phyloP scores from a whole-genome alignment of 768 basidiomycete species.

The Piloderma croceum region DNA sequence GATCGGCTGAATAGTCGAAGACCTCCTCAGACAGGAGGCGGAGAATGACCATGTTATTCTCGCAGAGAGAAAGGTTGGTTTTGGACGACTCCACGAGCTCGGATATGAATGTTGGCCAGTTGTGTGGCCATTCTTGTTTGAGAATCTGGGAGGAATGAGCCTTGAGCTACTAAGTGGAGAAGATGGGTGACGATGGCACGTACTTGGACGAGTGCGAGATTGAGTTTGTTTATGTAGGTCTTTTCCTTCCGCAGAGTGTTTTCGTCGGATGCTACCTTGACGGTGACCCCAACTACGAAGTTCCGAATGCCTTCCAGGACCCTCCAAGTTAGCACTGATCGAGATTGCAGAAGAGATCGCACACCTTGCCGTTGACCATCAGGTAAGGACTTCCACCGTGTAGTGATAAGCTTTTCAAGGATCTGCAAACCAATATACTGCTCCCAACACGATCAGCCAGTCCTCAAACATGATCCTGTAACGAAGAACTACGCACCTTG shows the following conservation, averaged over 20 bases:
- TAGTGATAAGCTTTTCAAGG: constrained; percentile 89
- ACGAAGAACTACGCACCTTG: constrained; percentile 48
- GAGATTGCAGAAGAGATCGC: background rate
- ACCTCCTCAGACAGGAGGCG: constrained; percentile 97
- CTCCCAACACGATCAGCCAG: constrained; percentile 12
- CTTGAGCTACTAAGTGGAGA: constrained; percentile 10
- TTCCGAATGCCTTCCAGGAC: constrained; percentile 77
- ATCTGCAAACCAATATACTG: constrained; percentile 97
- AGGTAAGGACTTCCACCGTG: constrained; percentile 93
- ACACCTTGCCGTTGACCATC: constrained; percentile 88
- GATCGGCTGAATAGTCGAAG: constrained; percentile 97
- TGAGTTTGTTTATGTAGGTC: constrained; percentile 93
- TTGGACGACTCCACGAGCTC: constrained; percentile 97
- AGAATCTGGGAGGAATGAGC: constrained; percentile 60
- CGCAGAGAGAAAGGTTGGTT: constrained; percentile 92
- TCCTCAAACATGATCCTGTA: constrained; percentile 2
- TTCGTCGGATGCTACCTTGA: constrained; percentile 92
- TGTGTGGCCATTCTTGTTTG: constrained; percentile 99
- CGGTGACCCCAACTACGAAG: constrained; percentile 89
- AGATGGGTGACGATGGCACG: constrained; percentile 14
- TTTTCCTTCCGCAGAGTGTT: constrained; percentile 83
- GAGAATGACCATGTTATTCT: constrained; percentile 99
- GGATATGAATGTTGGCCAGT: constrained; percentile 96
- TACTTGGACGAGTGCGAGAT: constrained; percentile 92
- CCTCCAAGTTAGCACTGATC: constrained; percentile 3